These are phyloP conservation scores for Guyanaporus albipodus DNA, from an alignment of 768 basidiomycete species.

Conservation along the genomic window DNA sequence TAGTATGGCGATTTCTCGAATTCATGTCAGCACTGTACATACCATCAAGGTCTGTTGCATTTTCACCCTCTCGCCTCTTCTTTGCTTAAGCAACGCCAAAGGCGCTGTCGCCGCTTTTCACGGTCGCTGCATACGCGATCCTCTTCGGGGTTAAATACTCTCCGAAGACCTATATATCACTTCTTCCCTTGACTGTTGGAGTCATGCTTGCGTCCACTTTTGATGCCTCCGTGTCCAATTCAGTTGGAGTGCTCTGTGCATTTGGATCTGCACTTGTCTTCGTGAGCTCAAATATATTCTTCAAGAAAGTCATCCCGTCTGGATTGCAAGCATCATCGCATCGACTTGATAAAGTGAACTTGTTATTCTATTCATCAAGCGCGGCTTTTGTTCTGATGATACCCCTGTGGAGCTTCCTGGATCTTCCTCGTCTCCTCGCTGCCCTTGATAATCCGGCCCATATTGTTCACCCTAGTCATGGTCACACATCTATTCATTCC, in stretches of 20 bases:
- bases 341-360: slow-evolving; percentile 95
- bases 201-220: slow-evolving; percentile 98
- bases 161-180: slow-evolving; percentile 82
- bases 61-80: not conserved
- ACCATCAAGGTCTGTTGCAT: slow-evolving; percentile 82
- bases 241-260: slow-evolving; percentile 86
- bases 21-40: slow-evolving; percentile 96
- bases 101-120: slow-evolving; percentile 97
- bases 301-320: slow-evolving; percentile 95
- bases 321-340: slow-evolving; percentile 49
- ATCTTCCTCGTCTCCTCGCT: slow-evolving; percentile 66
- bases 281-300: slow-evolving; percentile 97
- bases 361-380: slow-evolving; percentile 89
- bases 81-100: slow-evolving; percentile 30
- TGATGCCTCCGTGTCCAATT: slow-evolving; percentile 84
- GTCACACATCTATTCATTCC: slow-evolving; percentile 51
- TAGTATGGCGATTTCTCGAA: slow-evolving; percentile 93
- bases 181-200: slow-evolving; percentile 91
- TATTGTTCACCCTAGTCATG: slow-evolving; percentile 43
- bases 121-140: slow-evolving; percentile 91
- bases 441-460: slow-evolving; percentile 38
- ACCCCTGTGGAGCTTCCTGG: slow-evolving; percentile 90
- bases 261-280: slow-evolving; percentile 97
- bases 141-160: slow-evolving; percentile 95
- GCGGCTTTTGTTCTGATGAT: slow-evolving; percentile 96